phyloP scores from a whole-genome alignment of 805 yeast species.

The Metschnikowia rubicola region DNA sequence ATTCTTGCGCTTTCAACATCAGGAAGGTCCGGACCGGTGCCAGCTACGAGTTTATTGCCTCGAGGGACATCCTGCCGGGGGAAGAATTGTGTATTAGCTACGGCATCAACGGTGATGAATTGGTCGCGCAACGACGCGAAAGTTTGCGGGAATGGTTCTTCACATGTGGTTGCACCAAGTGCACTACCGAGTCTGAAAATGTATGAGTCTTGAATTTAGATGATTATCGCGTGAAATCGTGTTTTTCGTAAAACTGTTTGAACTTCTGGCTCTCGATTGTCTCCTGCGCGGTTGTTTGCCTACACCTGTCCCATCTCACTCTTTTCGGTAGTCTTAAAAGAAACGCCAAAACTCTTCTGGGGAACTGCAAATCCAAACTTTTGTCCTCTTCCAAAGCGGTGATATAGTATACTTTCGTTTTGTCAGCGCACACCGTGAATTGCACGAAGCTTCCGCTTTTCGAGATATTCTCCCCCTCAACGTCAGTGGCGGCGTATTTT shows the following conservation, averaged over 20 bases:
- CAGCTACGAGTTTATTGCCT: constrained; percentile 36
- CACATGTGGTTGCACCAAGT: constrained; percentile 49
- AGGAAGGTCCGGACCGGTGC: constrained; percentile 39
- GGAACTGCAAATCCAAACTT: constrained; percentile 74
- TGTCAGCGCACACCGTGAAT: constrained; percentile 14
- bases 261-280: constrained; percentile 58
- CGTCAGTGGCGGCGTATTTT: constrained; percentile 23
- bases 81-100: constrained; percentile 60
- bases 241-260: constrained; percentile 50
- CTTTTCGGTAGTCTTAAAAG: constrained; percentile 59
- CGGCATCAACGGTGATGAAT: constrained; percentile 47
- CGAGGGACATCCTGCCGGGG: constrained; percentile 35
- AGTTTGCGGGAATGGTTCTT: constrained; percentile 57
- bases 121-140: constrained; percentile 38
- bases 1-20: constrained; percentile 59
- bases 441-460: constrained; percentile 13
- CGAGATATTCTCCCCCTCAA: neutral
- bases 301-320: constrained; percentile 74
- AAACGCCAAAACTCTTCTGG: constrained; percentile 72
- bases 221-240: constrained; percentile 44
- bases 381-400: constrained; percentile 23
- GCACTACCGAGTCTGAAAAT: constrained; percentile 21
- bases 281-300: constrained; percentile 62
- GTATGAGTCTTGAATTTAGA: no score
- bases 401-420: neutral